Conservation (phyloP, 1,139 yeast species). For the Suzukiozyma palmioleophila region DNA sequence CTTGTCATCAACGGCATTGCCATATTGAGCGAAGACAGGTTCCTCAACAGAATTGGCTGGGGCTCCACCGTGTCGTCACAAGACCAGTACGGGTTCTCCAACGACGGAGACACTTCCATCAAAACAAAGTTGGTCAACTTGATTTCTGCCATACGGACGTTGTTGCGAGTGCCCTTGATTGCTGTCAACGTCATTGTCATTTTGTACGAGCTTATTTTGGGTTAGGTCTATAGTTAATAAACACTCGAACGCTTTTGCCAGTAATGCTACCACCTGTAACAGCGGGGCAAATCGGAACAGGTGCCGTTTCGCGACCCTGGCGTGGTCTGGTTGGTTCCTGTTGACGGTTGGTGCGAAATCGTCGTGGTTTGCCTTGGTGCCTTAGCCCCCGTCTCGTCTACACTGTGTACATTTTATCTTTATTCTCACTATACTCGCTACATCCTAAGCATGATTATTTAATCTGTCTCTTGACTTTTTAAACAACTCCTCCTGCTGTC, state of each 20-base stretch:
- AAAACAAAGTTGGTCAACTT: constrained; percentile 38
- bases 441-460: constrained; percentile 29
- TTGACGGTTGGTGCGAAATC: too few species aligned
- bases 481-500: constrained; percentile 90
- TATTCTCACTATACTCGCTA: constrained; percentile 1
- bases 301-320: too few species aligned
- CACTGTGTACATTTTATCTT: too few species aligned
- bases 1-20: constrained; percentile 43
- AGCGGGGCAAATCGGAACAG: too few species aligned
- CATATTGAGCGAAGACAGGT: constrained; percentile 45
- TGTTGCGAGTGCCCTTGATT: constrained; percentile 43
- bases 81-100: constrained; percentile 13
- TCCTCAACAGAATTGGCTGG: constrained; percentile 46
- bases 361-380: too few species aligned
- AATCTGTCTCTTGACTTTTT: constrained; percentile 80
- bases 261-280: too few species aligned
- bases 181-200: constrained; percentile 36
- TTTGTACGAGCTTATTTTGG: constrained; percentile 40
- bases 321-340: too few species aligned
- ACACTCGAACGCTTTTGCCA: too few species aligned
- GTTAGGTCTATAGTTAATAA: constrained; percentile 15
- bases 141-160: constrained; percentile 44
- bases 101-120: constrained; percentile 25
- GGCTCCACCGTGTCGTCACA: constrained; percentile 18
- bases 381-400: too few species aligned